Base-by-base conservation (phyloP, 1,139 yeast genomes). In the Blastobotrys malaysiensis region DNA sequence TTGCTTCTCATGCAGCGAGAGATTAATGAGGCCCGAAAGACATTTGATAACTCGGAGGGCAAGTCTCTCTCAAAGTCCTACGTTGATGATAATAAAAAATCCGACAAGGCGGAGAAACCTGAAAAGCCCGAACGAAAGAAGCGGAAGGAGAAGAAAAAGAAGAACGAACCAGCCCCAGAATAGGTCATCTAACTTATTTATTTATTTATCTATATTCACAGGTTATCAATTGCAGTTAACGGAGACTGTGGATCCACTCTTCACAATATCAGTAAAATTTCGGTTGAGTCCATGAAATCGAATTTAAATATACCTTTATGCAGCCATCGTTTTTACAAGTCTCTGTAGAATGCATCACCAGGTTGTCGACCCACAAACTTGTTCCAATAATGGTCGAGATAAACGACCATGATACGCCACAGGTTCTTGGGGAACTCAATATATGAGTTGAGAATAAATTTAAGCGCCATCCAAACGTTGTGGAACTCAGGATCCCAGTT, bases 11-110 rank as follows among this genome's bases (percentile, higher is more conserved):
- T 88, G 67, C 89, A 88, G 62, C 83, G 83, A 63, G 83, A 81
- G 63, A 89, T 91, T 63, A 81, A 83, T 24, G 85, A 81, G 60
- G 97, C 96, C 0, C 82, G 88, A 68, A 87, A 86, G 73, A 82
- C 86, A 72, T 88, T 88, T 66, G 95, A 88, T 64, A 85, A 82
- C 55, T 80, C 78, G 3, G 84, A 81, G 60, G 82, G 81, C 27
- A 78, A 78, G 69, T 65, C 63, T 59, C 64, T 56, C 67, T 69
- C 62, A 62, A 73, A 58, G 67, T 64, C 45, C 66, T 71, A 67
- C 45, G 74, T 63, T 5, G 76, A 69, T 14, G 67, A 65, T 36
- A 9, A 45, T 14, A 11, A 44, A 44, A 16, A 44, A 49, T 36
- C 14, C 16, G 9, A n/a, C 9, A 27, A 45, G 20, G 49, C 31